Conservation (phyloP, 805 yeast species). For the Vanderwaltozyma polyspora region DNA sequence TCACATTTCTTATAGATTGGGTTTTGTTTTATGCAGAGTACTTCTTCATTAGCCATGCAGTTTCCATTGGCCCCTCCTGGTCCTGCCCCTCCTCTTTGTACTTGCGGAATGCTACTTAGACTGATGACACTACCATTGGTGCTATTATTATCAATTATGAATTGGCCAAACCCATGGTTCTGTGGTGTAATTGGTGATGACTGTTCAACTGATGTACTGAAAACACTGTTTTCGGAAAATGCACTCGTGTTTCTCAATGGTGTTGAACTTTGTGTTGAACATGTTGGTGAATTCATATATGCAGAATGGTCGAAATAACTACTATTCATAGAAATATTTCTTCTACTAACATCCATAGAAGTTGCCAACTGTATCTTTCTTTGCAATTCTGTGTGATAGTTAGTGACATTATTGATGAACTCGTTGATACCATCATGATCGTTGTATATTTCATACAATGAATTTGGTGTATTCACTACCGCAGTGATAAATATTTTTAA, state of each 20-base stretch:
- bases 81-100: conserved; percentile 1
- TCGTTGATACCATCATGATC: conserved; percentile 15
- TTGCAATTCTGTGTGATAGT: conserved; percentile 15
- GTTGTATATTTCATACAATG: conserved; percentile 16
- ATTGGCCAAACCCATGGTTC: conserved; percentile 21
- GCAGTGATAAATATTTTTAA: conserved; percentile 18
- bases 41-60: background rate
- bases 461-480: conserved; percentile 15
- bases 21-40: background rate
- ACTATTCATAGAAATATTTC: background rate
- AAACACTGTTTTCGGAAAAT: conserved; percentile 23
- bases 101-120: conserved; percentile 15
- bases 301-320: background rate
- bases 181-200: conserved; percentile 26
- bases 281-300: conserved; percentile 19
- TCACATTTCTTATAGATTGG: background rate
- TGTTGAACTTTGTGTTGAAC: conserved; percentile 20
- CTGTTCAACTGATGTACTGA: conserved; percentile 17
- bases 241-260: conserved; percentile 25
- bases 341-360: conserved; percentile 12
- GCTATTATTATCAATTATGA: conserved; percentile 18
- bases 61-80: too few species aligned
- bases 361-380: conserved; percentile 20
- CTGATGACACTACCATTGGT: conserved; percentile 21
- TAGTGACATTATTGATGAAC: conserved; percentile 16